A percentile compares a stretch with the other conserved stretches of the same genome.
Evolutionary conservation across 2,329 filamentous ascomycete genomes (phyloP).

Genomic region (Ilyonectria mors-panacis): DNA sequence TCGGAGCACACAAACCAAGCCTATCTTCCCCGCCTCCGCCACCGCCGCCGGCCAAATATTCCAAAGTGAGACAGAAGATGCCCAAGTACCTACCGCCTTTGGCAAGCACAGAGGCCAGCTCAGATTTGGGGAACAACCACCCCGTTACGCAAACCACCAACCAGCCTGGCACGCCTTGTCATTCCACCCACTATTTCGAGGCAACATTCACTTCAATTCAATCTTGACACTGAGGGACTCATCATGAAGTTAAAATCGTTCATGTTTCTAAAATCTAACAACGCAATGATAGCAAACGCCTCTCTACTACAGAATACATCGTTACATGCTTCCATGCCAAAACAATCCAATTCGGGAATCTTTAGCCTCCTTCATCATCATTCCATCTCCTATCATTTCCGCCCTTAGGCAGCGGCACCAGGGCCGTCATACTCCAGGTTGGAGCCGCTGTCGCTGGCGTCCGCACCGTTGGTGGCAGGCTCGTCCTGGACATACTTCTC

Average conservation of each 20-base stretch:
- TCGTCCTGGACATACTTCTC: constrained; percentile 76
- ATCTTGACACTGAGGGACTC: background rate
- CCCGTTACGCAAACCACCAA: too few species aligned
- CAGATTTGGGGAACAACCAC: too few species aligned
- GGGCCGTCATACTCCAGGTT: constrained; percentile 60
- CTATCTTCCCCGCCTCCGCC: constrained; percentile 3
- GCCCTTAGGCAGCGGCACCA: constrained; percentile 57
- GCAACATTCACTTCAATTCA: background rate
- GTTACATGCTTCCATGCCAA: constrained; percentile 45
- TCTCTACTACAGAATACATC: constrained; percentile 46
- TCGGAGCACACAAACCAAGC: background rate
- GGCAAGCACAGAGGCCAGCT: too few species aligned
- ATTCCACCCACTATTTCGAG: background rate
- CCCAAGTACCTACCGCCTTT: too few species aligned
- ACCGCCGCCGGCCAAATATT: constrained; percentile 17
- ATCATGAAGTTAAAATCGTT: constrained; percentile 30
- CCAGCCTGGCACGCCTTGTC: too few species aligned
- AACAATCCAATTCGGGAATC: constrained; percentile 40
- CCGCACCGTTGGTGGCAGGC: constrained; percentile 51
- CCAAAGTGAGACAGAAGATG: background rate
- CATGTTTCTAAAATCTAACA: constrained; percentile 41
- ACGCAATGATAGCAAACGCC: constrained; percentile 43
- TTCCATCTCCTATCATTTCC: constrained; percentile 38
- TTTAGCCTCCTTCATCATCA: constrained; percentile 45
- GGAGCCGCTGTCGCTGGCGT: constrained; percentile 57